Conservation (phyloP, 352 stramenopile genomes). For the Blastocystis sp. region DNA sequence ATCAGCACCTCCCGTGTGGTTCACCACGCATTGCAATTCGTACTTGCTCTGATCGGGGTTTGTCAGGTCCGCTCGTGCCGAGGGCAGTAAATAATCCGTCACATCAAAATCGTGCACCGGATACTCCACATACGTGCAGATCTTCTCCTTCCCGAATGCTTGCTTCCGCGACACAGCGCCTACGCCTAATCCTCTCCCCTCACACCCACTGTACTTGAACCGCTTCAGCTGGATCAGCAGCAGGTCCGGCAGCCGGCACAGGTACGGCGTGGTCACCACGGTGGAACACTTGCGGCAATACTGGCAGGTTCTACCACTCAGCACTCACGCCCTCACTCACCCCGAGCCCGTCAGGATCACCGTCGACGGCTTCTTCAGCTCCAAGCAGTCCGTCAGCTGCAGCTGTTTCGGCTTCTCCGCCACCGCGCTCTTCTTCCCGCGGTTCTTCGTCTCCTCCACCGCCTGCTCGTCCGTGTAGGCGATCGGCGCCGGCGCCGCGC, state of each 20-base stretch:
- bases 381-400: conserved; percentile 14
- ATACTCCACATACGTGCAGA: conserved; percentile 92
- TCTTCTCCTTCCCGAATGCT: conserved; percentile 81
- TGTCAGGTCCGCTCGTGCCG: conserved; percentile 39
- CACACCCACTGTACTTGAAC: conserved; percentile 83
- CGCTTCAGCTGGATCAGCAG: conserved; percentile 99
- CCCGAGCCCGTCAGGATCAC: conserved; percentile 2
- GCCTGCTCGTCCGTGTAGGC: neutral
- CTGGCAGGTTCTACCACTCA: conserved; percentile 29
- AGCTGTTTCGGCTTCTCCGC: neutral
- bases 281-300: conserved; percentile 4
- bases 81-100: conserved; percentile 72
- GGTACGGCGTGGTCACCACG: conserved; percentile 71
- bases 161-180: conserved; percentile 70
- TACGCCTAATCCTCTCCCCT: neutral
- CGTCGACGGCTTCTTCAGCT: conserved; percentile 41
- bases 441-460: neutral
- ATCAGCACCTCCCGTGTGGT: conserved; percentile 56
- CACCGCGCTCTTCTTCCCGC: neutral
- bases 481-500: neutral
- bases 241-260: conserved; percentile 92
- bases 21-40: conserved; percentile 74
- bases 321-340: neutral
- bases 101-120: conserved; percentile 86
- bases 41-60: conserved; percentile 53